phyloP scores from a whole-genome alignment of 805 yeast genomes.

The Helenozyma baotianmanensis region DNA sequence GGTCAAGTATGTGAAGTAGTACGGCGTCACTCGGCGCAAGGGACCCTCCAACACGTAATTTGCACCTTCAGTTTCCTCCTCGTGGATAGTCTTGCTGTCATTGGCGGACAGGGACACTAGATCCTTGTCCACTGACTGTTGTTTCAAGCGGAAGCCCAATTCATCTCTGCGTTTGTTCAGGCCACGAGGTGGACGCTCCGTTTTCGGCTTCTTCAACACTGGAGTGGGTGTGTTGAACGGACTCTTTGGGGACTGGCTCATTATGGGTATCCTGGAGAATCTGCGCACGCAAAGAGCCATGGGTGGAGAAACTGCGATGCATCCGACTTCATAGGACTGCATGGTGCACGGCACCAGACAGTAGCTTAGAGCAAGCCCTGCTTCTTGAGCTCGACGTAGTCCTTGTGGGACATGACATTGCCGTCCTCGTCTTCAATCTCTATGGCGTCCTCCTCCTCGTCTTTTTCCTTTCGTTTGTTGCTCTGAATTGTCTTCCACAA shows the following conservation, averaged over 20 bases:
- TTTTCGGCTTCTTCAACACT: slow-evolving; percentile 2
- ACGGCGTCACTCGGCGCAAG: slow-evolving; percentile 74
- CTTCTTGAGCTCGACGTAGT: slow-evolving; percentile 77
- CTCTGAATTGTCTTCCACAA: slow-evolving; percentile 48
- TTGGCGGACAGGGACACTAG: slow-evolving; percentile 37
- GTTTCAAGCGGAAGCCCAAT: slow-evolving; percentile 44
- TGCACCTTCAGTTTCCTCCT: slow-evolving; percentile 58
- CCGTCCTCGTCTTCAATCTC: slow-evolving; percentile 94
- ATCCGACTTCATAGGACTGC: too few species aligned
- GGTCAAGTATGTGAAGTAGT: slow-evolving; percentile 84
- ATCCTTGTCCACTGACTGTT: slow-evolving; percentile 42
- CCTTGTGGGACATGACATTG: slow-evolving; percentile 81
- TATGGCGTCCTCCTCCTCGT: slow-evolving; percentile 48
- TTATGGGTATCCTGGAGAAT: too few species aligned
- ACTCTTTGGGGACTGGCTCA: too few species aligned
- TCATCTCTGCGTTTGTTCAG: slow-evolving; percentile 32
- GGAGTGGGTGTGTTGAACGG: not conserved
- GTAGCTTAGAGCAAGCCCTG: slow-evolving; percentile 81
- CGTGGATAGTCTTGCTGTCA: slow-evolving; percentile 37
- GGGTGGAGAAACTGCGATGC: too few species aligned
- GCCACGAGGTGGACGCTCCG: slow-evolving; percentile 7
- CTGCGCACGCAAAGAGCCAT: too few species aligned
- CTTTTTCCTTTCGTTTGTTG: slow-evolving; percentile 32
- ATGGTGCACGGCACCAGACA: too few species aligned
- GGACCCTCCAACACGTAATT: slow-evolving; percentile 54